Base-by-base conservation (phyloP, 345 rosid species). In the Dipteronia dyeriana region DNA sequence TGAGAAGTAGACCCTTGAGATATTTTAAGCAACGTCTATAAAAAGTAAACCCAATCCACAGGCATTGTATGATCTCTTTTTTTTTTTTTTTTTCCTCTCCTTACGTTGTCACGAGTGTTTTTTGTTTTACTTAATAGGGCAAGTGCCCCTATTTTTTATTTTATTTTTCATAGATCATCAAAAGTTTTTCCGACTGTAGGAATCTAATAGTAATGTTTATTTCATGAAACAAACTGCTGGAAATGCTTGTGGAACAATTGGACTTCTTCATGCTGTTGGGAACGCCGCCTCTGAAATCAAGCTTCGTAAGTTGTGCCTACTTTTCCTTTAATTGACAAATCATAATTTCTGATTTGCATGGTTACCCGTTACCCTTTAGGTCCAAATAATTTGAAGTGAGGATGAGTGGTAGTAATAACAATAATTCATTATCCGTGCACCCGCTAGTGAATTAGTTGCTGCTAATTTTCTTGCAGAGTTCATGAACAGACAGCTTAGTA, bases 201-300 rank as follows among this genome's bases (percentile, higher is more conserved):
- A 86, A 66, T 71, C 72, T 76, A 84, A 85, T 82, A 80, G 81
- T 64, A 88, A 89, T 78, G 98, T 92, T 77, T 96, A 92, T 82
- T 96, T 92, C 88, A 90, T 94, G 97, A 92, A 85, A 79, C 99
- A 94, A 89, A 96, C 98, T 70, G 98, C 92, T 54, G 98, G 97
- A 74, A 96, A 96, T 86, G 98, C 98, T 74, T 96, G 99, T 84
- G 98, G 99, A 85, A 96, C 99, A 47, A 84, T 94, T 76, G 99
- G 97, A 7, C 95, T 94, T 84, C 97, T 96, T 84, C 99, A 96
- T 79, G 92, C 97, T 71, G 81, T 96, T 76, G 99, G 98, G 76
- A 96, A 96, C 83, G 68, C 91, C 68, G 86, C 88, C 71, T 92
- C 99, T 11, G 81, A 88, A 69, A 75, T 94, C 88, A 91, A 91